Conservation (phyloP, 768 basidiomycete species). For the Hericium alpestre region DNA sequence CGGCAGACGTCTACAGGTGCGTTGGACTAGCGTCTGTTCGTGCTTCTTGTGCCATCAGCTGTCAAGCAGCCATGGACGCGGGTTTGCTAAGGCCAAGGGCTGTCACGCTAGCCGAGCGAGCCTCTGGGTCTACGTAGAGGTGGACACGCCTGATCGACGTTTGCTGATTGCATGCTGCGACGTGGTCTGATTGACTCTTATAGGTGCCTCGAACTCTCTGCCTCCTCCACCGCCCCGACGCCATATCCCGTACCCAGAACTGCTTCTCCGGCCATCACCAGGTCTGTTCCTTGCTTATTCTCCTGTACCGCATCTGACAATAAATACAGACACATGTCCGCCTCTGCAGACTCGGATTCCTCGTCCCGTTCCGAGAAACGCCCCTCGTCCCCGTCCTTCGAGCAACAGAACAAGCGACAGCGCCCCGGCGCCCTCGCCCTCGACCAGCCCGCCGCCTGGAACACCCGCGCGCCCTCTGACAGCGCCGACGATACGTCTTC, state of each 20-base stretch:
- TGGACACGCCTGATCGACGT: not conserved
- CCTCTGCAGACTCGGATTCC: slow-evolving; percentile 56
- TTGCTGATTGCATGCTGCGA: not conserved
- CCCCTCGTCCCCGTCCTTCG: slow-evolving; percentile 35
- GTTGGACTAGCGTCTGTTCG: not conserved
- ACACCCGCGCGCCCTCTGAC: slow-evolving; percentile 14
- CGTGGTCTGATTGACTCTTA: slow-evolving; percentile 13
- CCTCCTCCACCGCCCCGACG: slow-evolving; percentile 6
- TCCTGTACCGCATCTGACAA: slow-evolving; percentile 29
- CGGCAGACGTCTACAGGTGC: no score
- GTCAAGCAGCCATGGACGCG: not conserved
- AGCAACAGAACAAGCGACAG: slow-evolving; percentile 35
- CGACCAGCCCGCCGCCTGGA: slow-evolving; percentile 7
- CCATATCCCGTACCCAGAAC: slow-evolving; percentile 9
- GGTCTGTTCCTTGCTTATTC: slow-evolving; percentile 4
- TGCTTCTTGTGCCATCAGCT: not conserved
- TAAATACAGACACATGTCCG: slow-evolving; percentile 59
- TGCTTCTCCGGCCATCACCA: slow-evolving; percentile 14
- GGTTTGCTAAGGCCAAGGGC: not conserved
- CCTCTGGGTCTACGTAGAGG: no score
- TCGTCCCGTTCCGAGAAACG: slow-evolving; percentile 56
- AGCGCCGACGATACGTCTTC: slow-evolving; percentile 26
- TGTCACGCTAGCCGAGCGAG: no score
- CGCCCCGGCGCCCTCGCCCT: slow-evolving; percentile 22
- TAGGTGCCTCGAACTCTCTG: slow-evolving; percentile 5